Percentiles rank a stretch among this genome's conserved stretches.
phyloP scores from a whole-genome alignment of 148 eudicot species.

The Polygonum aviculare region DNA sequence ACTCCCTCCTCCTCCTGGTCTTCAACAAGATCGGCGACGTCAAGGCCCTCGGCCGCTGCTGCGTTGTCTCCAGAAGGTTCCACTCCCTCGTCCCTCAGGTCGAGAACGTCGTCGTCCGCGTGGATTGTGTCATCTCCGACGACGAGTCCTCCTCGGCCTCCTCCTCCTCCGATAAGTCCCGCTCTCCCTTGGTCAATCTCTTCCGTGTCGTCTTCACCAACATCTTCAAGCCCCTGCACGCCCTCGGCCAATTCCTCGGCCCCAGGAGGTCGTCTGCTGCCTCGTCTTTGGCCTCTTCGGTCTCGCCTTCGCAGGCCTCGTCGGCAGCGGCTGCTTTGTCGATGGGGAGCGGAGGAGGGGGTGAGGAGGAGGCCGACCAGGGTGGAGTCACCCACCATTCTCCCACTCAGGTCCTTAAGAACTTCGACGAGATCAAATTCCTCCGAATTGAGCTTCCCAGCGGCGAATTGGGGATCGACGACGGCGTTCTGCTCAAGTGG shows the following conservation, averaged over 20 bases:
- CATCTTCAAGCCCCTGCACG: conserved; percentile 50
- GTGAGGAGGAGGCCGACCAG: conserved; percentile 26
- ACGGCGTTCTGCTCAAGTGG: conserved; percentile 72
- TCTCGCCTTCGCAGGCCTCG: not conserved
- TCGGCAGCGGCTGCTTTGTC: conserved; percentile 8
- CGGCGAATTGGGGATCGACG: conserved; percentile 70
- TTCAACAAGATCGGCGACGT: conserved; percentile 86
- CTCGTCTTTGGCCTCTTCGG: not conserved
- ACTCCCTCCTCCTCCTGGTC: conserved; percentile 52
- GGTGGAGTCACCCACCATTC: conserved; percentile 72
- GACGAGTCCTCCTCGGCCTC: conserved; percentile 38
- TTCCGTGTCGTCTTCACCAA: conserved; percentile 34
- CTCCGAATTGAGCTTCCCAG: conserved; percentile 66
- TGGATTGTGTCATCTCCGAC: conserved; percentile 79
- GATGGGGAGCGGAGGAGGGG: conserved; percentile 21
- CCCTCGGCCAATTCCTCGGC: conserved; percentile 38
- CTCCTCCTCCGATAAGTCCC: conserved; percentile 38
- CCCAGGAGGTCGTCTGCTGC: conserved; percentile 22
- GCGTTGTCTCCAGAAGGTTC: conserved; percentile 62
- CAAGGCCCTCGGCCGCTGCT: conserved; percentile 74
- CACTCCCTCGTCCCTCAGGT: conserved; percentile 67
- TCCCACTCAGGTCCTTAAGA: conserved; percentile 70
- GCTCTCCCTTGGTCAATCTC: conserved; percentile 32
- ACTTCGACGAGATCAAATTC: conserved; percentile 47
- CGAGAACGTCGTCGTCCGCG: conserved; percentile 58